Evolutionary conservation across 495 filamentous ascomycete species (phyloP), one percentile per base, ranked within the genome.

Genomic region (Aspergillus leporis): DNA sequence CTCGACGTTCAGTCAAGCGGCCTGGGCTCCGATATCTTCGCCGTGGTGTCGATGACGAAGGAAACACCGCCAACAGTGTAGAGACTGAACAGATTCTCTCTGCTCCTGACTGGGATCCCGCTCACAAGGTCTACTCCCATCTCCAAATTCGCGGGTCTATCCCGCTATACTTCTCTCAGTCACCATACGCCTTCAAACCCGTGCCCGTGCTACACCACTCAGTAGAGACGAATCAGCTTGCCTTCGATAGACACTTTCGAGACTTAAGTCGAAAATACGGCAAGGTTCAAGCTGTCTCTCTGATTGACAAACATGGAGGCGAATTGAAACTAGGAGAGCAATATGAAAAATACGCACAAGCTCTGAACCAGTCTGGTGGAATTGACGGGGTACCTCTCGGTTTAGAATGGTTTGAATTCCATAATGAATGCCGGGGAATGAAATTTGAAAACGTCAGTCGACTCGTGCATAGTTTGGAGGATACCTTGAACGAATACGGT

Each of bases 351-450:
- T 84, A 82, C 53, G 80, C 85, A 0, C 67, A 83, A 21, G 67
- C 71, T 16, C 72, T 94, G 38, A 92, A 92, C 58, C 73, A 86
- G n/a, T 75, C 83, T 31, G 74, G 78, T 4, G 79, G 80, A 0
- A 75, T 82, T 31, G 79, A 84, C 49, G 81, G 74, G 22, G 69
- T 74, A 2, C 68, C 68, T n/a, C 71, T 94, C 31, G 80, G 74
- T 1, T 92, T 94, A 64, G 91, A 93, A 69, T 98, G 94, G 94
- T 98, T 97, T 59, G 94, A 97, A 64, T 98, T 98, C 67, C 93
- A 97, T 66, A 78, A 82, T 19, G 86, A 87, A 25, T 98, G 93
- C 66, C 87, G 91, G 4, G 93, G 93, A 0, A 97, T 98, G 94
- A 93, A 90, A 58, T 98, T 97, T 66, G 92, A 97, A 70, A 96